Evolutionary conservation across 2,329 filamentous ascomycete species (phyloP), one percentile per base, ranked within the genome.

Genomic region (Monosporascus sp.): DNA sequence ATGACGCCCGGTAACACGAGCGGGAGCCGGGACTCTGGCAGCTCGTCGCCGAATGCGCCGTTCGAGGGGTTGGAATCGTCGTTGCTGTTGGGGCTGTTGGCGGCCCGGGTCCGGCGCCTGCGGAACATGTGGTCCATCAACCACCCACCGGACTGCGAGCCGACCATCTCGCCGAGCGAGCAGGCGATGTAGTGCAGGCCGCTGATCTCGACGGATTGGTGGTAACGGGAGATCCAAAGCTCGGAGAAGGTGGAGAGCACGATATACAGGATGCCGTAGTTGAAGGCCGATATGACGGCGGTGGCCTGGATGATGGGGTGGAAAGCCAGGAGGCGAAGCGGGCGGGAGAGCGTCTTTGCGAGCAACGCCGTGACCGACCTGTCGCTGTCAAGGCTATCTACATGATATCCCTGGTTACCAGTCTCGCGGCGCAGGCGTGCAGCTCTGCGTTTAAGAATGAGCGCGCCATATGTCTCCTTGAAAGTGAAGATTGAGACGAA

Each of bases 141-240:
- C 0, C 66, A 65, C 0, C 72, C 76, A 8, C 72, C 71, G 1
- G 80, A 58, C 54, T 82, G 77, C 0, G 76, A 72, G 7, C 78
- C 83, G 0, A 79, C 65, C 52, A 85, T 74, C 68, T 87, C 86
- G 1, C 86, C 86, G 0, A 86, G 41, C 0, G 80, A 82, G 20
- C 83, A 76, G 9, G 84, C 80, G 41, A 87, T 76, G 67, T 86
- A 87, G 65, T 87, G 84, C 1, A 88, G 66, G 0, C 81, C 81
- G n/a, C 79, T 82, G 27, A 82, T 80, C 50, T 80, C 78, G 9
- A 78, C 72, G 0, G 76, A 75, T 60, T 85, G 74, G 51, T 74
- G 63, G 60, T 89, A 89, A 16, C 73, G 67, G 0, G 63, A 58
- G 2, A 66, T 72, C 82, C 82, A 88, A 1, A 89, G 71, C 0